Conservation (phyloP, 2,329 filamentous ascomycete genomes). For the Alternaria brassicae region DNA sequence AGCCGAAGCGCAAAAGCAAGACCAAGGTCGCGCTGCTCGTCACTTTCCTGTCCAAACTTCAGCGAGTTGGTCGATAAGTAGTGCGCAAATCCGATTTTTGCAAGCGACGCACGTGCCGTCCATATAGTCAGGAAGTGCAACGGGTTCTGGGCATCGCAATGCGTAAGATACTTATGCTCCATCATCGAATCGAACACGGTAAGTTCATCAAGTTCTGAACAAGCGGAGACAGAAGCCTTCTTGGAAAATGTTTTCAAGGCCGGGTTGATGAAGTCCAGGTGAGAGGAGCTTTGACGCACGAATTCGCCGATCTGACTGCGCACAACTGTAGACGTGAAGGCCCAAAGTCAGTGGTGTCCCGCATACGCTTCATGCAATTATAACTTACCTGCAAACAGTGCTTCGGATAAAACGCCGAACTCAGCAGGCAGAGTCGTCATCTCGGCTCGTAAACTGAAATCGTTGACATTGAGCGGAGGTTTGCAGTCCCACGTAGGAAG, state of each 20-base stretch:
- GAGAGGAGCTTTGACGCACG: conserved; percentile 49
- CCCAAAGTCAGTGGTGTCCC: background rate
- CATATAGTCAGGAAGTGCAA: conserved; percentile 58
- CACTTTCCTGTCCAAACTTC: conserved; percentile 20
- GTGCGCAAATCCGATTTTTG: conserved; percentile 60
- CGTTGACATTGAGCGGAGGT: conserved; percentile 61
- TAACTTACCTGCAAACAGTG: conserved; percentile 53
- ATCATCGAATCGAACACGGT: conserved; percentile 49
- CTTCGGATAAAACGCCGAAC: conserved; percentile 55
- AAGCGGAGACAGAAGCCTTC: conserved; percentile 15
- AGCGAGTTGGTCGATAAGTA: conserved; percentile 50
- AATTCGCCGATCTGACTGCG: conserved; percentile 57
- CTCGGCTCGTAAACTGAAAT: conserved; percentile 53
- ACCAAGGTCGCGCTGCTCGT: conserved; percentile 33
- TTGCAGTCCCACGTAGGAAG: conserved; percentile 58
- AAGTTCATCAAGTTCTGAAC: conserved; percentile 38
- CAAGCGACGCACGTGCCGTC: conserved; percentile 55
- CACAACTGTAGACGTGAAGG: conserved; percentile 47
- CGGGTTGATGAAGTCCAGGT: conserved; percentile 58
- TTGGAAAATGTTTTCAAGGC: conserved; percentile 51
- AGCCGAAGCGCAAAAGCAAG: conserved; percentile 48
- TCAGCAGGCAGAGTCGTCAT: conserved; percentile 51
- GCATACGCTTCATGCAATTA: background rate
- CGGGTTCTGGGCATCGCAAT: conserved; percentile 34
- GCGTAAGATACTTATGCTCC: conserved; percentile 48